A percentile compares a stretch with the other conserved stretches of the same genome.
Conservation (phyloP, 768 basidiomycete genomes). For the Collybia mongolica region DNA sequence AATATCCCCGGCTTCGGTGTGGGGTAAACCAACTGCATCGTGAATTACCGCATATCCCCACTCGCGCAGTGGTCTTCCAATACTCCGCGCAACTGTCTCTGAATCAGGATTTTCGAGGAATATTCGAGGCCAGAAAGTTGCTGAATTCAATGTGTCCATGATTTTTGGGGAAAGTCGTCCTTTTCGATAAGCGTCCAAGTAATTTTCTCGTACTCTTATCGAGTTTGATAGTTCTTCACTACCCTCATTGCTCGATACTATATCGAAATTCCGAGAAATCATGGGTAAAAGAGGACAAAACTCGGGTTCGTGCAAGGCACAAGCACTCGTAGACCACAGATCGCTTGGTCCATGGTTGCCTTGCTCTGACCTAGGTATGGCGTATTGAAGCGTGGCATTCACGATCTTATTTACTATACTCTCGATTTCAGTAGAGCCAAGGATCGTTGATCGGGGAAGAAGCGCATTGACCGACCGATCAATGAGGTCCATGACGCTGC, state of each 20-base stretch:
- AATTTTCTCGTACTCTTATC: conserved; percentile 44
- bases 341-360: conserved; percentile 31
- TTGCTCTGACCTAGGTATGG: conserved; percentile 60
- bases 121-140: conserved; percentile 67
- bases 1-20: conserved; percentile 17
- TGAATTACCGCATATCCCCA: conserved; percentile 73
- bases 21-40: conserved; percentile 61
- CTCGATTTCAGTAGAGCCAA: conserved; percentile 65
- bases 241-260: no score
- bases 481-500: conserved; percentile 77
- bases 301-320: conserved; percentile 59
- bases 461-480: conserved; percentile 63
- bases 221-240: conserved; percentile 4
- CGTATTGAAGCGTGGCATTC: conserved; percentile 75
- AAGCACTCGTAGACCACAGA: conserved; percentile 58
- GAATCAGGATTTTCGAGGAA: conserved; percentile 79
- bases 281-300: conserved; percentile 53
- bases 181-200: conserved; percentile 61
- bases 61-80: conserved; percentile 59
- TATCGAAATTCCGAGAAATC: conserved; percentile 45
- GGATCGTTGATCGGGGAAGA: conserved; percentile 44
- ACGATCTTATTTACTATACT: conserved; percentile 66
- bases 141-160: conserved; percentile 59
- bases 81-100: conserved; percentile 61
- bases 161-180: conserved; percentile 57